These are phyloP conservation scores for Sporisorium scitamineum DNA, from an alignment of 1,284 basidiomycete species.

Conservation along the genomic window DNA sequence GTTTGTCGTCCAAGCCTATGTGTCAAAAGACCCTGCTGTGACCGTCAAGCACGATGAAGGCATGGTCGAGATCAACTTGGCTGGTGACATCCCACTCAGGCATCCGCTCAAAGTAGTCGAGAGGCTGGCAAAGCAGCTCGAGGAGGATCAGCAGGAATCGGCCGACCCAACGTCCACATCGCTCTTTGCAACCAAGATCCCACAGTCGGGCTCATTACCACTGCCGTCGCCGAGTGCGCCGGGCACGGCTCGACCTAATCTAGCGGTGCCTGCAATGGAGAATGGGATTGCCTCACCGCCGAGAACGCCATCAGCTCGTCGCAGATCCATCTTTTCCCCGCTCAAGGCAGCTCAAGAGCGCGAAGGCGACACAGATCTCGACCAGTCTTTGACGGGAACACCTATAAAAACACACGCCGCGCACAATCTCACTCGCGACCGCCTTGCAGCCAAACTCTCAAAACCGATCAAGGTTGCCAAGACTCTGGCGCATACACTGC, in stretches of 20 bases:
- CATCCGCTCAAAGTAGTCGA: conserved; percentile 43
- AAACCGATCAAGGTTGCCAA: conserved; percentile 50
- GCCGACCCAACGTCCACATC: conserved; percentile 2
- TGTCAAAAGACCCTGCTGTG: conserved; percentile 41
- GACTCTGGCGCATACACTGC: conserved; percentile 49
- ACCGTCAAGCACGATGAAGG: conserved; percentile 38
- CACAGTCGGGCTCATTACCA: conserved; percentile 28
- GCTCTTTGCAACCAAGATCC: conserved; percentile 30
- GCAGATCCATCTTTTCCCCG: conserved; percentile 42
- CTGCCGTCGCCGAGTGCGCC: conserved; percentile 42
- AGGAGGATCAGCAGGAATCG: conserved; percentile 3
- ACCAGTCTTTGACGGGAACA: conserved; percentile 32
- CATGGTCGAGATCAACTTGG: conserved; percentile 44
- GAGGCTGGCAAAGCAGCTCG: conserved; percentile 38
- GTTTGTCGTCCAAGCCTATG: conserved; percentile 45
- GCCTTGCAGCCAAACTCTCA: conserved; percentile 23
- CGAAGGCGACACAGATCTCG: conserved; percentile 41
- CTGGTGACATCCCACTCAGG: conserved; percentile 43
- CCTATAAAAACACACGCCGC: conserved; percentile 28
- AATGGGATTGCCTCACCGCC: conserved; percentile 16
- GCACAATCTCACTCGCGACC: conserved; percentile 16
- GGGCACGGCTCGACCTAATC: conserved; percentile 12
- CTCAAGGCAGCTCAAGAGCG: conserved; percentile 46
- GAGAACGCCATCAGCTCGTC: conserved; percentile 13
- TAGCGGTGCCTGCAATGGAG: not conserved